Base-by-base conservation (phyloP, 2,329 filamentous ascomycete species). In the Ophiostoma tasmaniense region DNA sequence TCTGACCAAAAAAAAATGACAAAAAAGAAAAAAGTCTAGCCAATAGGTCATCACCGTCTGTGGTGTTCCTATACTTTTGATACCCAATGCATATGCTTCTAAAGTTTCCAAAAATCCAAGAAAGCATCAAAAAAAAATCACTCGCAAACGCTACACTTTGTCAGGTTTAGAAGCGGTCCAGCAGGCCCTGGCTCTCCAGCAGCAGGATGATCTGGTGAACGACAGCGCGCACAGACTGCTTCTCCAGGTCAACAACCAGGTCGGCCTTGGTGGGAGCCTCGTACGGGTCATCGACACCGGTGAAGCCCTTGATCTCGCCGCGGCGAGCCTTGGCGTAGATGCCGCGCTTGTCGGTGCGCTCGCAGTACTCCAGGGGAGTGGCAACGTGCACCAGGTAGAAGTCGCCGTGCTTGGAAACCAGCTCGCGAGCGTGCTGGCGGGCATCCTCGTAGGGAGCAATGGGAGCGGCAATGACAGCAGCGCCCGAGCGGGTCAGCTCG, bases 301-400 rank as follows among this genome's bases (percentile, higher is more conserved):
- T 99, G 86, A 99, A 99, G 73, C 93, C 93, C 87, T 93, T 95
- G 81, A 99, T 96, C 83, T 97, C 91, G 70, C 95, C 95, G 25
- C 84, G 85, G 72, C 95, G 87, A 55, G 95, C 95, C 78, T 87
- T 87, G 73, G 85, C 85, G 81, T 98, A 99, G 77, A 97, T 89
- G 71, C 95, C 95, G 71, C 90, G 86, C 84, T 92, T 93, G 81
- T 99, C 95, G 37, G 92, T 97, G 87, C 91, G 92, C 86, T 99
- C 95, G 78, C 89, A 91, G 82, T 94, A 88, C 82, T 96, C 93
- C 72, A 99, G 88, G 33, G 92, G 88, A 64, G 95, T 99, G 55
- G 92, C 92, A 66, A 99, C 94, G 81, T 99, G 95, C 66, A 99
- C 84, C 67, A 99, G 89, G 85, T 91, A 97, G 84, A 98, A 98